phyloP scores from a whole-genome alignment of 1,284 basidiomycete species.

The Serendipita sp. region DNA sequence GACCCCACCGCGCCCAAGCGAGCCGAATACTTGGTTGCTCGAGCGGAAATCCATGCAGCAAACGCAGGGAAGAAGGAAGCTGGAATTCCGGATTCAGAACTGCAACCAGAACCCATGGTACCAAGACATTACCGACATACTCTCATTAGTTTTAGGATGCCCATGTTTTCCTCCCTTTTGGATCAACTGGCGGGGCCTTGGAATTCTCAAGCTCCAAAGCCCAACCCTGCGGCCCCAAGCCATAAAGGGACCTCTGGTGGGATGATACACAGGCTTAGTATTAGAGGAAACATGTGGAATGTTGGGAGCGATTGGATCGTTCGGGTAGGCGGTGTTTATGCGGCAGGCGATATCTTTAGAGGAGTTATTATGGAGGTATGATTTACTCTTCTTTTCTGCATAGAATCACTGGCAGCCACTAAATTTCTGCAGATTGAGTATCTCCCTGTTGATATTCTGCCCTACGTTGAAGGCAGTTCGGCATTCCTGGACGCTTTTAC shows the following conservation, averaged over 20 bases:
- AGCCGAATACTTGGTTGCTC: neutral
- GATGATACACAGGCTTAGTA: neutral
- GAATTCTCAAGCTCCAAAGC: neutral
- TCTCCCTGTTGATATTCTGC: neutral
- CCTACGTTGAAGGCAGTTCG: neutral
- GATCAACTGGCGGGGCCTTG: neutral
- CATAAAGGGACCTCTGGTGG: neutral
- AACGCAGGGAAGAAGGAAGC: neutral
- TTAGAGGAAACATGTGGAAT: neutral
- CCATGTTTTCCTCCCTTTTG: neutral
- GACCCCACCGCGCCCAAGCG: neutral
- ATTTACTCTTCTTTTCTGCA: neutral
- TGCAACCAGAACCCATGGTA: neutral
- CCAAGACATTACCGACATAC: neutral
- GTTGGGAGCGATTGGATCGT: neutral
- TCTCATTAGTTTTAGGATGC: neutral
- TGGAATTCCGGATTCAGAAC: neutral
- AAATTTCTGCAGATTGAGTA: neutral
- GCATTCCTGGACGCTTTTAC: neutral
- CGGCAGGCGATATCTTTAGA: neutral
- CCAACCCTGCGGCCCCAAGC: neutral
- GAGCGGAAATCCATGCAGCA: neutral
- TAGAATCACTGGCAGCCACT: neutral
- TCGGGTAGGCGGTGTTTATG: neutral
- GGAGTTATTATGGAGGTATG: slow-evolving; percentile 2